phyloP scores from a whole-genome alignment of 2,329 filamentous ascomycete genomes.

The Lasiodiplodia citricola region DNA sequence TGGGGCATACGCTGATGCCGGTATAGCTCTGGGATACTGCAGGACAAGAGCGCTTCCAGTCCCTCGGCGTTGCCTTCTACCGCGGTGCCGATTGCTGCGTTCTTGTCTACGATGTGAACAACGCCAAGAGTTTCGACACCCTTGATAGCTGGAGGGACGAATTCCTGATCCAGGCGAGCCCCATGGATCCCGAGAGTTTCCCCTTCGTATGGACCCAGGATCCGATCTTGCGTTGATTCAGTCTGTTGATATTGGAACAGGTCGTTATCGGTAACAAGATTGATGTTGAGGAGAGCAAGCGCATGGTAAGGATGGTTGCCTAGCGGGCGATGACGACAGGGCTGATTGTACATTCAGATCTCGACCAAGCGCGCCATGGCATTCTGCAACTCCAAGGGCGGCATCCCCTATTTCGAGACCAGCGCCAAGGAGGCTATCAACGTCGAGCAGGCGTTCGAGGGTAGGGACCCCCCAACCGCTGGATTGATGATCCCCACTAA shows the following conservation, averaged over 20 bases:
- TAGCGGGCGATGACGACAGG: not conserved
- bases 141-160: slow-evolving; percentile 98
- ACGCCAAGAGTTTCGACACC: slow-evolving; percentile 98
- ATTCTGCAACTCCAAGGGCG: slow-evolving; percentile 96
- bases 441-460: slow-evolving; percentile 83
- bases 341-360: slow-evolving; percentile 61
- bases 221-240: not conserved
- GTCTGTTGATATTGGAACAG: slow-evolving; percentile 51
- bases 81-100: slow-evolving; percentile 97
- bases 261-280: slow-evolving; percentile 99
- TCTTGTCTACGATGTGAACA: slow-evolving; percentile 97
- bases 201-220: slow-evolving; percentile 77
- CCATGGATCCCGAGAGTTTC: slow-evolving; percentile 95
- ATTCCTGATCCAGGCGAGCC: slow-evolving; percentile 96
- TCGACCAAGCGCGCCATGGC: slow-evolving; percentile 95
- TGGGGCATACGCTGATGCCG: slow-evolving; percentile 31
- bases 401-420: slow-evolving; percentile 98
- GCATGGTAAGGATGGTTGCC: slow-evolving; percentile 66
- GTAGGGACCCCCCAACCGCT: slow-evolving; percentile 41
- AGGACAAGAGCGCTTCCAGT: slow-evolving; percentile 96
- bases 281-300: slow-evolving; percentile 96
- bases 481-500: slow-evolving; percentile 27
- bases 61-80: slow-evolving; percentile 96
- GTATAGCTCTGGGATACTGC: slow-evolving; percentile 94
- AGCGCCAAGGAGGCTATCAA: slow-evolving; percentile 99